phyloP scores from a whole-genome alignment of 345 rosid genomes.

The Erysimum cheiranthoides region DNA sequence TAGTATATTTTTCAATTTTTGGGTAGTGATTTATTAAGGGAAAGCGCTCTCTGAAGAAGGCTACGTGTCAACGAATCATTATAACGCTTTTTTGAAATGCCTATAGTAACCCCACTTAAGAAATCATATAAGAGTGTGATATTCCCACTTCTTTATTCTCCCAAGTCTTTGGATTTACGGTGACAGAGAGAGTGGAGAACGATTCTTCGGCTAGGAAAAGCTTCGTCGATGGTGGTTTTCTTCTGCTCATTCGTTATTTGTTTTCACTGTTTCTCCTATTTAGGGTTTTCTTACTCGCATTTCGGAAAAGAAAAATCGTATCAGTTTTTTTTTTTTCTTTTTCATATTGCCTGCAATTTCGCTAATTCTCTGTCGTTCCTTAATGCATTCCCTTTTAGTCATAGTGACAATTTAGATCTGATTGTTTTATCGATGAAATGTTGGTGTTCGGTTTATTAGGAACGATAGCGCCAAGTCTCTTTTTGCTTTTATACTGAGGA shows the following conservation, averaged over 20 bases:
- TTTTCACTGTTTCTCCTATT: not conserved
- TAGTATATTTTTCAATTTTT: no score
- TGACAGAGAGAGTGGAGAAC: not conserved
- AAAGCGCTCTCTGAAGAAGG: not conserved
- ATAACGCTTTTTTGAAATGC: no score
- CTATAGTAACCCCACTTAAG: not conserved
- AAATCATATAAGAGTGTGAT: not conserved
- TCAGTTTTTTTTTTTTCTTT: not conserved
- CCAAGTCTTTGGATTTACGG: not conserved
- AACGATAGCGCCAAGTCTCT: no score
- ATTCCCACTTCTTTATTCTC: not conserved
- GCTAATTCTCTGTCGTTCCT: not conserved
- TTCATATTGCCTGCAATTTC: not conserved
- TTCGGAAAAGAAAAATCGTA: not conserved
- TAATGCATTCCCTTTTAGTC: not conserved
- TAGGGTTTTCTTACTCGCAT: not conserved
- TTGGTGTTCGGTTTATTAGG: not conserved
- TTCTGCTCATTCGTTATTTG: not conserved
- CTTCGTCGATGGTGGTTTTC: not conserved
- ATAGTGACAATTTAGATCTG: not conserved
- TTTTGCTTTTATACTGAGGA: not conserved
- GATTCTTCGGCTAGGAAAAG: constrained; percentile 13
- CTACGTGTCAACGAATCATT: not conserved
- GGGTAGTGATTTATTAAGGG: not conserved
- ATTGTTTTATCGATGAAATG: not conserved